phyloP scores from a whole-genome alignment of 495 filamentous ascomycete species.

The Hyaloscypha hepaticicola region DNA sequence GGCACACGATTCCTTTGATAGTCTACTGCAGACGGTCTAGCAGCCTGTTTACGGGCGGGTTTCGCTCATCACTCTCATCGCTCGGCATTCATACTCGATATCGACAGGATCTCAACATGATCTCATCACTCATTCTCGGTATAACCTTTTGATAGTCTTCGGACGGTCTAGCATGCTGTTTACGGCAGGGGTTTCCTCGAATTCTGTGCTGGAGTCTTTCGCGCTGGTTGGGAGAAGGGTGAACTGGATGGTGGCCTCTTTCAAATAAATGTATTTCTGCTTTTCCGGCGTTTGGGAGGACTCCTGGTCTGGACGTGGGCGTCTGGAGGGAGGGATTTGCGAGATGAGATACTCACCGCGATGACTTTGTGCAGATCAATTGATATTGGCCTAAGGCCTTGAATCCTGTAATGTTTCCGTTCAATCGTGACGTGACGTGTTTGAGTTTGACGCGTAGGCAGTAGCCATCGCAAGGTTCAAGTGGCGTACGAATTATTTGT shows the following conservation, averaged over 20 bases:
- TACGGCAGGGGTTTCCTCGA: constrained; percentile 33
- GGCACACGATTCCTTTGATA: constrained; percentile 36
- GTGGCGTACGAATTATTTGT: not conserved
- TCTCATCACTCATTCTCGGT: constrained; percentile 19
- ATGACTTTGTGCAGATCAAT: constrained; percentile 24
- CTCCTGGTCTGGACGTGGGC: constrained; percentile 26
- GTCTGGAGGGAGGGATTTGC: constrained; percentile 25
- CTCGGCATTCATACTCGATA: constrained; percentile 16
- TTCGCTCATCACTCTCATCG: constrained; percentile 30
- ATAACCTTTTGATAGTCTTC: constrained; percentile 34
- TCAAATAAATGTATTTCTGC: constrained; percentile 15
- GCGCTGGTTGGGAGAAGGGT: constrained; percentile 22
- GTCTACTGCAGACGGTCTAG: constrained; percentile 36
- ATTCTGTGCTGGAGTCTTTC: constrained; percentile 19
- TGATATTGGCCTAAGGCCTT: constrained; percentile 21
- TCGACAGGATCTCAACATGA: constrained; percentile 20
- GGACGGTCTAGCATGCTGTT: constrained; percentile 37
- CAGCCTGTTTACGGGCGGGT: constrained; percentile 37
- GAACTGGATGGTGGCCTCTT: constrained; percentile 12
- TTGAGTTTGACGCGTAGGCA: not conserved
- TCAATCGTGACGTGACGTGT: not conserved
- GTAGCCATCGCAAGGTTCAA: not conserved
- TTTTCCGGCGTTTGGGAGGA: constrained; percentile 22
- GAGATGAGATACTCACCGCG: constrained; percentile 6
- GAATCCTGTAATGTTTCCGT: not conserved